A percentile compares a stretch with the other conserved stretches of the same genome.
Evolutionary conservation across 2,329 filamentous ascomycete species (phyloP).

Genomic region (Ploettnerulaceae sp.): DNA sequence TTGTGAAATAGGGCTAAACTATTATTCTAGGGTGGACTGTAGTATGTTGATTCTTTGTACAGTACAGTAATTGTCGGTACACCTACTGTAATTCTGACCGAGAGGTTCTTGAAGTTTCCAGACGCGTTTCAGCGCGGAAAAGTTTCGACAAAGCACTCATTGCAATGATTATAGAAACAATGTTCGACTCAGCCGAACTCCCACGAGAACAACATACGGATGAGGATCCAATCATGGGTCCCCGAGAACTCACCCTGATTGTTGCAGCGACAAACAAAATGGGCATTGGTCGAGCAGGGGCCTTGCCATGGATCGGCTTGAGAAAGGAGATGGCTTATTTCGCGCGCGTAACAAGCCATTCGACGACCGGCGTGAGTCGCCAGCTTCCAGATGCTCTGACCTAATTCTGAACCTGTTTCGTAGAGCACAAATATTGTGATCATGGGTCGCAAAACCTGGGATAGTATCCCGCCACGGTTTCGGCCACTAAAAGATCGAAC

Average conservation of each 20-base stretch:
- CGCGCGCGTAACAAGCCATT: conserved; percentile 71
- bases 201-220: no score
- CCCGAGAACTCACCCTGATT: conserved; percentile 72
- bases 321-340: conserved; percentile 95
- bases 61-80: no score
- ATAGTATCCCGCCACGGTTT: conserved; percentile 74
- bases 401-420: not conserved
- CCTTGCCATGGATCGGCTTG: conserved; percentile 83
- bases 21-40: no score
- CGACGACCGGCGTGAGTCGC: conserved; percentile 38
- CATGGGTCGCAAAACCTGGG: conserved; percentile 98
- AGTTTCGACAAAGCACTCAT: no score
- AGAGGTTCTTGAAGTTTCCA: no score
- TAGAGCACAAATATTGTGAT: conserved; percentile 66
- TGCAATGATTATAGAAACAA: no score
- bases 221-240: conserved; percentile 10
- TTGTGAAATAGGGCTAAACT: no score
- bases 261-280: conserved; percentile 86
- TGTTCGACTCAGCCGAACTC: no score
- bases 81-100: no score
- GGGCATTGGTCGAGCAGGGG: conserved; percentile 78
- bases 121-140: no score
- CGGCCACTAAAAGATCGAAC: conserved; percentile 73
- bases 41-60: no score
- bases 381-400: not conserved